Conservation (phyloP, 495 filamentous ascomycete species). For the Aspergillus haitiensis region DNA sequence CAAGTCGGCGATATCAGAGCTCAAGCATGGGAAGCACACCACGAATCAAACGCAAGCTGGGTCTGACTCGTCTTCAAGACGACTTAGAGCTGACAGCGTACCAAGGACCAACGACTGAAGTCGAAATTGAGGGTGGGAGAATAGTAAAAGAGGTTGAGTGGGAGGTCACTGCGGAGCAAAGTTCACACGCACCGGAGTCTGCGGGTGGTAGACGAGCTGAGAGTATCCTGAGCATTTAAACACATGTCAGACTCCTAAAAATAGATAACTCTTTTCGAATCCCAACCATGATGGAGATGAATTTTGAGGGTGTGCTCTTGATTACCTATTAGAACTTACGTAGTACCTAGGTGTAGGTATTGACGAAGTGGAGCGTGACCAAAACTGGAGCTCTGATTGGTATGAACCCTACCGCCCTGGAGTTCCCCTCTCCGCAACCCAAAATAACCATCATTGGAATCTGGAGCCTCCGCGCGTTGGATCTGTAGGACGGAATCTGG, state of each 20-base stretch:
- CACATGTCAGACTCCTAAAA: no score
- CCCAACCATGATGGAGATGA: no score
- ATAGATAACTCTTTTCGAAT: no score
- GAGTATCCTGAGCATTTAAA: neutral
- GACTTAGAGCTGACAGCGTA: slow-evolving; percentile 12
- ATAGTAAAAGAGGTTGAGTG: slow-evolving; percentile 19
- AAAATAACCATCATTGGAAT: neutral
- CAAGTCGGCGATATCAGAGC: slow-evolving; percentile 8
- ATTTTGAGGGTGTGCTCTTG: no score
- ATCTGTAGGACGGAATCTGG: no score
- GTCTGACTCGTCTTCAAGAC: neutral
- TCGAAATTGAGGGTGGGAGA: neutral
- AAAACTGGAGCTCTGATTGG: neutral
- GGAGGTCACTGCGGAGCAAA: slow-evolving; percentile 10
- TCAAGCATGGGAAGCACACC: slow-evolving; percentile 1
- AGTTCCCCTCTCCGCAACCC: neutral
- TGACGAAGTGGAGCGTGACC: neutral
- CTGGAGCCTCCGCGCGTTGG: no score
- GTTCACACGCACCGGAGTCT: neutral
- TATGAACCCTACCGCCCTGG: neutral
- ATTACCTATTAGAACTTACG: no score
- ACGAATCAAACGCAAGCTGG: neutral
- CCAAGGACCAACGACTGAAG: neutral
- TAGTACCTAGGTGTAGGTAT: no score
- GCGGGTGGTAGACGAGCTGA: neutral